Base-by-base conservation (phyloP, 192 early-diverging fungal species). In the Podila horticola region DNA sequence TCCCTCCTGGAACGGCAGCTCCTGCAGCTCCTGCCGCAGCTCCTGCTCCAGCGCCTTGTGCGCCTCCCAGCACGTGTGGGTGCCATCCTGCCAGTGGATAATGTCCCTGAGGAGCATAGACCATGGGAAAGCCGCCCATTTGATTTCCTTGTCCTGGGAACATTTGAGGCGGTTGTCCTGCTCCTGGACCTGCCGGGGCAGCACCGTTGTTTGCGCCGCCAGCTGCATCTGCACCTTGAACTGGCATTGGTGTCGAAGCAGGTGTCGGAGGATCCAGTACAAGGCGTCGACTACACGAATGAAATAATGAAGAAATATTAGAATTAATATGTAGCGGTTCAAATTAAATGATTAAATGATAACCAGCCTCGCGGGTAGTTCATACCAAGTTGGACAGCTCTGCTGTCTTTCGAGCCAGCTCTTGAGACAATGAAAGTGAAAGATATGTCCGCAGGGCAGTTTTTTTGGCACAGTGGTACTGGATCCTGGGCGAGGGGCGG, bases 401-500 rank as follows among this genome's bases (percentile, higher is more conserved):
- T 98, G 98, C 77, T 99, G 98, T 66, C 97, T 76, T 79, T 99
- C 98, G 12, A 99, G 84, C 98, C 98, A 99, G 84, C 94, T 97
- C 59, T 95, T 87, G 45, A 99, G 85, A 83, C 98, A 99, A 71
- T 94, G 92, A 74, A 98, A 97, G 79, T 99, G 98, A 73, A 99
- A 99, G 26, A 99, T 93, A 67, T 99, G 98, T 1, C 96, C 96
- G 79, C 98, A 99, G 1, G 94, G 95, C 36, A 99, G 88, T 61
- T 94, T 95, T 82, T 99, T 99, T 19, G 98, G 96, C 2, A 92
- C 89, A 74, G 94, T 92, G 26, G 76, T 74, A 58, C 67, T 84
- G n/a, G 67, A 69, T 51, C 62, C 84, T 62, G 79, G 30, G 55
- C 73, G 51, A 45, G 75, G 20, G 45, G 66, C 52, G 36, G 83